phyloP scores from a whole-genome alignment of 2,329 filamentous ascomycete genomes.

The Ceratocystis harringtonii region DNA sequence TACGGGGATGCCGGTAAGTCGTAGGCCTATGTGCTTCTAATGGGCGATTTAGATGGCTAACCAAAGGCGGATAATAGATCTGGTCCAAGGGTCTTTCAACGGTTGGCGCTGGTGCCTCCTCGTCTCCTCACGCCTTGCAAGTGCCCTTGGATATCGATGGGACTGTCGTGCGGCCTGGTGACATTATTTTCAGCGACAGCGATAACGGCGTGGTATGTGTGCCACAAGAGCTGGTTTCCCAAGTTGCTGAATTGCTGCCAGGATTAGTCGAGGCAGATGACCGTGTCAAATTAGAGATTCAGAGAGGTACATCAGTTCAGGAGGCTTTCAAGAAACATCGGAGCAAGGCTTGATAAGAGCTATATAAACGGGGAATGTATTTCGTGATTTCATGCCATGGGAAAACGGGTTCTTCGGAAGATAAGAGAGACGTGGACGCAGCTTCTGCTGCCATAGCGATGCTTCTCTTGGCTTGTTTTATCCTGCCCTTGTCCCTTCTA shows the following conservation, averaged over 20 bases:
- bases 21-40: too few relatives aligned
- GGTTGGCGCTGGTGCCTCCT: constrained; percentile 41
- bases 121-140: constrained; percentile 39
- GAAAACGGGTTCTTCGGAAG: neutral
- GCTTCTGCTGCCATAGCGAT: neutral
- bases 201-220: constrained; percentile 56
- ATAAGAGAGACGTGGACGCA: neutral
- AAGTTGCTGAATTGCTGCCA: constrained; percentile 47
- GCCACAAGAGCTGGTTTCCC: constrained; percentile 42
- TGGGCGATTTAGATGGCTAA: too few relatives aligned
- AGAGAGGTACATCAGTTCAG: constrained; percentile 43
- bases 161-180: constrained; percentile 36
- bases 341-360: constrained; percentile 22
- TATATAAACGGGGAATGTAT: neutral
- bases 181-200: constrained; percentile 55
- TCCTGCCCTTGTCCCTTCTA: too few relatives aligned
- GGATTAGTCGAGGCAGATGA: constrained; percentile 36
- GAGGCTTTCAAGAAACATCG: constrained; percentile 51
- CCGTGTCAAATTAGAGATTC: constrained; percentile 49
- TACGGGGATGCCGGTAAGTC: constrained; percentile 40
- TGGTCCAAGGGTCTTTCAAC: constrained; percentile 43
- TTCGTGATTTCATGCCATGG: neutral
- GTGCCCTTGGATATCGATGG: constrained; percentile 31
- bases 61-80: constrained; percentile 26
- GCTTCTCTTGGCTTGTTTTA: neutral